Evolutionary conservation across 345 rosid genomes (phyloP).

Genomic region (Brassica incana): DNA sequence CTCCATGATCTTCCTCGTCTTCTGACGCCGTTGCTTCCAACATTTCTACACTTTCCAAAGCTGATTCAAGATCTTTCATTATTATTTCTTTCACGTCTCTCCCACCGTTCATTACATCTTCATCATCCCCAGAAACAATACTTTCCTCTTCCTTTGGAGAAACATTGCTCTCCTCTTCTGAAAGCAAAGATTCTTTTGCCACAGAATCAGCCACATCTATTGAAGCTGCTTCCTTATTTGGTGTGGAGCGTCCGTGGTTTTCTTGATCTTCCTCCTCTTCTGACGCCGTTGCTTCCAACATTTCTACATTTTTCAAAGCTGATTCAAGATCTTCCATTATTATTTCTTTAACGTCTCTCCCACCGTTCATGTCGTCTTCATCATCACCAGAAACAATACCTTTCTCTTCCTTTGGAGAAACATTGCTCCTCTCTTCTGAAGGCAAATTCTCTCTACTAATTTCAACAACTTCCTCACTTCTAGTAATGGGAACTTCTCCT

Average conservation of each 20-base stretch:
- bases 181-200: constrained; percentile 38
- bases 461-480: constrained; percentile 42
- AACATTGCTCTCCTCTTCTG: constrained; percentile 45
- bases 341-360: constrained; percentile 55
- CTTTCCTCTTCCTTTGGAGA: constrained; percentile 31
- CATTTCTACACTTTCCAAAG: constrained; percentile 57
- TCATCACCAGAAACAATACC: constrained; percentile 26
- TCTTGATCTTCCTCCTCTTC: constrained; percentile 56
- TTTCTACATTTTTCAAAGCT: constrained; percentile 59
- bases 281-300: constrained; percentile 53
- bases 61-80: constrained; percentile 78
- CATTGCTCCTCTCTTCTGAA: constrained; percentile 43
- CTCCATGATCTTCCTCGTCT: constrained; percentile 54
- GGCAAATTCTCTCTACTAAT: constrained; percentile 29
- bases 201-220: constrained; percentile 65
- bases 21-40: constrained; percentile 55
- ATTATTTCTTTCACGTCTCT: constrained; percentile 59
- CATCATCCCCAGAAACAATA: constrained; percentile 26
- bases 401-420: constrained; percentile 35
- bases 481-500: constrained; percentile 31
- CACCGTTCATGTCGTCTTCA: constrained; percentile 40
- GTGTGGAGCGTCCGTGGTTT: constrained; percentile 22
- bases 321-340: constrained; percentile 78
- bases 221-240: constrained; percentile 46
- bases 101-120: constrained; percentile 39